Evolutionary conservation across 306 rosid genomes (phyloP).

Genomic region (Ochetophila trinervis): DNA sequence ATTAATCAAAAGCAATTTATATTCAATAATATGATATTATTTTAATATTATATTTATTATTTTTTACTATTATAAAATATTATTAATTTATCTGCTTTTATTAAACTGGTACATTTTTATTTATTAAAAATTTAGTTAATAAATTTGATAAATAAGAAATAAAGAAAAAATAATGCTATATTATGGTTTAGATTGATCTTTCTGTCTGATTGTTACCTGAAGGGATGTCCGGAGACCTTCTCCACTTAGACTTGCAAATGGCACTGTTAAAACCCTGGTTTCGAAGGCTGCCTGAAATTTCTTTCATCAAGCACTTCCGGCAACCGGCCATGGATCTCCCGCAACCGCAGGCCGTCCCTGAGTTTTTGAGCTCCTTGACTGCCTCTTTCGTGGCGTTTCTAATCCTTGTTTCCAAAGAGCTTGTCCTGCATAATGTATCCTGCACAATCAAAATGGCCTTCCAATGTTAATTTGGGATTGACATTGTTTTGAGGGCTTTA

Average conservation of each 20-base stretch:
- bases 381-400: constrained; percentile 55
- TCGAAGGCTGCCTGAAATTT: constrained; percentile 51
- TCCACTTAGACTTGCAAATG: constrained; percentile 82
- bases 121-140: too few species aligned
- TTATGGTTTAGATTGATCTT: not conserved
- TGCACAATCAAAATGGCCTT: constrained; percentile 9
- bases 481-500: not conserved
- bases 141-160: too few species aligned
- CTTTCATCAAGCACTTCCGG: constrained; percentile 55
- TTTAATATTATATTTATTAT: too few species aligned
- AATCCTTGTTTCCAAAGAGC: constrained; percentile 48
- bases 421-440: constrained; percentile 49
- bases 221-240: constrained; percentile 45
- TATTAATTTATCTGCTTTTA: too few species aligned
- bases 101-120: too few species aligned
- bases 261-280: constrained; percentile 51
- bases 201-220: constrained; percentile 43
- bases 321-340: constrained; percentile 40
- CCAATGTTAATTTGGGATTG: not conserved
- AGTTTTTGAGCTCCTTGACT: constrained; percentile 33
- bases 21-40: too few species aligned
- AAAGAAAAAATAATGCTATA: too few species aligned
- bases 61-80: too few species aligned
- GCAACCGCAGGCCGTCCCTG: constrained; percentile 49
- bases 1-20: too few species aligned